Evolutionary conservation across 805 yeast genomes (phyloP), one percentile per base, ranked within the genome.

Genomic region (Metschnikowia santaceciliae): DNA sequence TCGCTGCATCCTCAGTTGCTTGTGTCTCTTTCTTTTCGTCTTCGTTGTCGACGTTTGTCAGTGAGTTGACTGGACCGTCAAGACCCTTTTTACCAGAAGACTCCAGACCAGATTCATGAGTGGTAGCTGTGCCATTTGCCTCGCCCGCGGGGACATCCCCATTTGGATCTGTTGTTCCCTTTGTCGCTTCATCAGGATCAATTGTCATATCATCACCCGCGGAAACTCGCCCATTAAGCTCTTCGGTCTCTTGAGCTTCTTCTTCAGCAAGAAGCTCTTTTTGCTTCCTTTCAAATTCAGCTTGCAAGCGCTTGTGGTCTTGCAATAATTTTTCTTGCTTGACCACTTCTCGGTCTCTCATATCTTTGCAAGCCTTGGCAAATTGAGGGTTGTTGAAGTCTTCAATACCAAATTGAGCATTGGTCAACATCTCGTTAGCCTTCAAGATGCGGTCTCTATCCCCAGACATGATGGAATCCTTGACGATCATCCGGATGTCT

Each of bases 351-450:
- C 97, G 76, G 46, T 71, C 74, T 52, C 85, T 77, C 62, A 91
- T 74, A 17, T 81, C 86, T 55, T 80, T 84, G 72, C 98, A 94
- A 41, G 90, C 89, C 40, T 79, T 78, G 22, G 86, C 63, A 50
- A 94, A 84, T 35, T 82, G 87, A 1, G 92, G 85, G 3, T 77
- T 70, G 46, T 85, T 82, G 58, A 91, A 82, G 56, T 94, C 99
- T 60, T 94, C 99, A 48, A 94, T 79, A 5, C 95, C 96, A 64
- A 94, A 96, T 66, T 90, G 96, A 0, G 96, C 96, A 69, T 94
- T 91, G 11, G 97, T 96, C 63, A 80, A 81, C 98, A 94, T 91
- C 66, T 94, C 99, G 50, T 92, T 87, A 0, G 98, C 96, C 62
- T 80, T 80, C 55, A 81, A 66, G 4, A 86, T 72, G 48, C 96